phyloP scores from a whole-genome alignment of 176 grass and related monocot species.

The Luzula sylvatica region DNA sequence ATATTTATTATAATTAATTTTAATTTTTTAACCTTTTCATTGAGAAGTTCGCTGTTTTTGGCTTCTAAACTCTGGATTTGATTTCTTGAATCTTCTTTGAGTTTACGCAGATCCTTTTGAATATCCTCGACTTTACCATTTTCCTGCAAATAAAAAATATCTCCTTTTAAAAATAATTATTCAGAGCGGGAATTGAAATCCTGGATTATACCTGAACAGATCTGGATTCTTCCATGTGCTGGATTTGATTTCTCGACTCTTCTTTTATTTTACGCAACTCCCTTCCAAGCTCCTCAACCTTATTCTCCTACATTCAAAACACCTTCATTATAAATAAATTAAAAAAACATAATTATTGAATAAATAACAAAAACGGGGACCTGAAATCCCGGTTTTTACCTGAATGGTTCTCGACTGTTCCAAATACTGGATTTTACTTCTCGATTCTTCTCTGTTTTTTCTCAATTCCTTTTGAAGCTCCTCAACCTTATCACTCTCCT shows the following conservation, averaged over 20 bases:
- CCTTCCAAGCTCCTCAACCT: constrained; percentile 34
- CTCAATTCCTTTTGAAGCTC: constrained; percentile 43
- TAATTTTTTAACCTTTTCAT: constrained; percentile 56
- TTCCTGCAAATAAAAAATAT: constrained; percentile 43
- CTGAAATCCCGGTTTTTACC: too few relatives aligned
- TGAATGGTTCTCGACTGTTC: constrained; percentile 2
- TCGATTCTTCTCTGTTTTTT: constrained; percentile 40
- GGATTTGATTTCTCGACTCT: constrained; percentile 37
- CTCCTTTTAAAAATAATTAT: too few relatives aligned
- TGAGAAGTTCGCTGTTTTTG: constrained; percentile 38
- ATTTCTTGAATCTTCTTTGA: constrained; percentile 37
- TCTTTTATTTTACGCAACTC: constrained; percentile 38
- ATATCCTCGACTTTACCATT: constrained; percentile 30
- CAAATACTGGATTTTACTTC: constrained; percentile 39
- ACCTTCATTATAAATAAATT: too few relatives aligned
- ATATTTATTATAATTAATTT: too few relatives aligned
- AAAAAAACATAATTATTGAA: neutral
- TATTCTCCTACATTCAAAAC: constrained; percentile 45
- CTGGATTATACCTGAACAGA: too few relatives aligned
- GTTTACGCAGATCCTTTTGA: constrained; percentile 38
- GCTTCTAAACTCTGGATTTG: constrained; percentile 46
- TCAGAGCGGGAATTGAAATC: too few relatives aligned
- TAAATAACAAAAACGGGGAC: neutral
- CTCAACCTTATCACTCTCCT: constrained; percentile 3
- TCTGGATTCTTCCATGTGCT: constrained; percentile 44